These are phyloP conservation scores for Fusarium sp. DNA, from an alignment of 2,329 filamentous ascomycete species.

Conservation along the genomic window DNA sequence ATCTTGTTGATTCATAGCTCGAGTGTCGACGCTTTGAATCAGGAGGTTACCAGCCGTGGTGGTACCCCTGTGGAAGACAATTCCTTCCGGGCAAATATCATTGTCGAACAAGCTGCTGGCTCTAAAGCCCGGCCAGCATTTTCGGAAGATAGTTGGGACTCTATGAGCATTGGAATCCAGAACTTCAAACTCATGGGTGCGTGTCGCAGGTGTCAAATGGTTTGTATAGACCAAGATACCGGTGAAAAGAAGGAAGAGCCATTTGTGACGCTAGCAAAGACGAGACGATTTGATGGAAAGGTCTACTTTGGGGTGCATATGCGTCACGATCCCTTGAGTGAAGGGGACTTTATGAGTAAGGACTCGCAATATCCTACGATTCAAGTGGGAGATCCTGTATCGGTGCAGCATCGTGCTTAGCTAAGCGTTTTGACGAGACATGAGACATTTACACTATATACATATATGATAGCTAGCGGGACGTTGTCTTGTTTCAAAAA, in stretches of 20 bases:
- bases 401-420: constrained; percentile 33
- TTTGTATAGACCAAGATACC: constrained; percentile 90
- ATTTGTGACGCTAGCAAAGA: constrained; percentile 88
- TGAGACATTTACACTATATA: neutral
- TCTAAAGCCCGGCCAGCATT: constrained; percentile 68
- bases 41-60: constrained; percentile 71
- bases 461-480: neutral
- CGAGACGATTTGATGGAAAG: constrained; percentile 83
- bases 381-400: constrained; percentile 61
- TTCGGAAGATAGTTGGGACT: constrained; percentile 82
- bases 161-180: constrained; percentile 72
- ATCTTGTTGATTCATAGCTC: constrained; percentile 86
- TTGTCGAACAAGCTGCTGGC: constrained; percentile 65
- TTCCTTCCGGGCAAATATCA: constrained; percentile 90
- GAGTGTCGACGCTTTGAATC: constrained; percentile 83
- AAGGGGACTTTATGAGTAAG: constrained; percentile 12
- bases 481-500: neutral
- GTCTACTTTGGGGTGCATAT: constrained; percentile 91
- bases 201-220: constrained; percentile 94
- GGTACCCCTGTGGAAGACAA: constrained; percentile 75
- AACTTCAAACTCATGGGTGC: constrained; percentile 80
- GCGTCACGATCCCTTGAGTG: constrained; percentile 57
- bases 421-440: neutral
- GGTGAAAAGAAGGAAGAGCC: constrained; percentile 84
- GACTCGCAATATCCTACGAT: constrained; percentile 56